Conservation (phyloP, 2,329 filamentous ascomycete species). For the Aspergillus proliferans region DNA sequence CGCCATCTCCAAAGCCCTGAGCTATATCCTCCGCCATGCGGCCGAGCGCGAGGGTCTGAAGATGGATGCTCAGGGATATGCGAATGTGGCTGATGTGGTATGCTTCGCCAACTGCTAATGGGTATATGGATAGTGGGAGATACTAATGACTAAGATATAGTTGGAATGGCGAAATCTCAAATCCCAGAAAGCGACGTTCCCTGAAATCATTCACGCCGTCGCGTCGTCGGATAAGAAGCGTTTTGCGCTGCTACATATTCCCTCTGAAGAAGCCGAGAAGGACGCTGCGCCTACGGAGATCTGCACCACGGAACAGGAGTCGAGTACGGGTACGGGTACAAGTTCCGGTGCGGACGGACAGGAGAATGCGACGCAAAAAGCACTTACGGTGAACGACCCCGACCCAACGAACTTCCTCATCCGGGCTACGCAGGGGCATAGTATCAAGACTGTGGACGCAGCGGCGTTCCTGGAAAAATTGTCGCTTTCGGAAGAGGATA, state of each 20-base stretch:
- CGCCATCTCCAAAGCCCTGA: conserved; percentile 37
- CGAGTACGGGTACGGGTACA: background rate
- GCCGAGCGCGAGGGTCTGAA: conserved; percentile 55
- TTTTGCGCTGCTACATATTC: conserved; percentile 65
- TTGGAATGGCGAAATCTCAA: conserved; percentile 56
- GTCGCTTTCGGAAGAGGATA: conserved; percentile 46
- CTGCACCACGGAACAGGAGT: background rate
- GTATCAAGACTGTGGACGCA: conserved; percentile 65
- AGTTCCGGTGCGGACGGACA: conserved; percentile 15
- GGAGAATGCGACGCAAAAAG: conserved; percentile 27
- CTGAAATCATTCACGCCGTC: conserved; percentile 66
- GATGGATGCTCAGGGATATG: conserved; percentile 55
- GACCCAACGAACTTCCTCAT: conserved; percentile 71
- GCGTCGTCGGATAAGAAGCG: conserved; percentile 80
- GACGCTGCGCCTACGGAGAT: background rate
- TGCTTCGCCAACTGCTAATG: conserved; percentile 14
- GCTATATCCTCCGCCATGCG: conserved; percentile 53
- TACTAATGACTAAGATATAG: conserved; percentile 25
- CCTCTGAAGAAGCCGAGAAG: conserved; percentile 13
- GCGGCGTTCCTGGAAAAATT: conserved; percentile 65
- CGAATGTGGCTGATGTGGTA: conserved; percentile 55
- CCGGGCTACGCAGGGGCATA: conserved; percentile 93
- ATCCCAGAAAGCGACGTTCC: conserved; percentile 65
- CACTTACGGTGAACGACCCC: conserved; percentile 31
- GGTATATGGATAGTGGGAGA: background rate